Percentiles rank a stretch among this genome's conserved stretches.
Conservation (phyloP, 768 basidiomycete species). For the Leccinellum albellum region DNA sequence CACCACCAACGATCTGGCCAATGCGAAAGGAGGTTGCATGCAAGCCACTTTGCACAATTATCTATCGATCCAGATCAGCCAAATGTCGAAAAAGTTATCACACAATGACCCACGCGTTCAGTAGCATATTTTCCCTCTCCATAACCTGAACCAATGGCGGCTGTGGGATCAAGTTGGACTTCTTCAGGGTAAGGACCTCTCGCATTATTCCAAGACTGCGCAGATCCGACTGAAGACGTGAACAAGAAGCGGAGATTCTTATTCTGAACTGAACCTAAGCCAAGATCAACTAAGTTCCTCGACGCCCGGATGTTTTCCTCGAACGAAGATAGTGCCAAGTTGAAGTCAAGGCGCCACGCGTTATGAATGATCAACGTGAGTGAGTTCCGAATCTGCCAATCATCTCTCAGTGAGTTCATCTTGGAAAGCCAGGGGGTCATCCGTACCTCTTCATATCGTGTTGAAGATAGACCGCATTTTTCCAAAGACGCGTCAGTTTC, state of each 20-base stretch:
- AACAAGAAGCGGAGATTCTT: constrained; percentile 34
- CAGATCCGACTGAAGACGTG: constrained; percentile 39
- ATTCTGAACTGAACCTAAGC: constrained; percentile 24
- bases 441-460: constrained; percentile 17
- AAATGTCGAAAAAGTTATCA: not conserved
- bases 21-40: constrained; percentile 38
- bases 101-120: constrained; percentile 37
- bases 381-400: constrained; percentile 28
- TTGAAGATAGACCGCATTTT: constrained; percentile 28
- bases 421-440: not conserved
- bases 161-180: constrained; percentile 27
- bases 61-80: too few relatives aligned
- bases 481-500: constrained; percentile 31
- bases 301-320: constrained; percentile 39
- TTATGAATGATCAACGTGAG: constrained; percentile 39
- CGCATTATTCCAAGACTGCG: constrained; percentile 28
- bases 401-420: not conserved
- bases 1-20: constrained; percentile 45
- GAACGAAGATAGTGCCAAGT: constrained; percentile 38
- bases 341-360: constrained; percentile 46
- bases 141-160: constrained; percentile 42
- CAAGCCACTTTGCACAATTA: constrained; percentile 39
- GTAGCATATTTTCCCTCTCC: constrained; percentile 44
- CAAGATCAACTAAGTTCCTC: constrained; percentile 34
- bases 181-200: constrained; percentile 36